Base-by-base conservation (phyloP, 1,284 basidiomycete species). In the Microbotryomycetes sp. region DNA sequence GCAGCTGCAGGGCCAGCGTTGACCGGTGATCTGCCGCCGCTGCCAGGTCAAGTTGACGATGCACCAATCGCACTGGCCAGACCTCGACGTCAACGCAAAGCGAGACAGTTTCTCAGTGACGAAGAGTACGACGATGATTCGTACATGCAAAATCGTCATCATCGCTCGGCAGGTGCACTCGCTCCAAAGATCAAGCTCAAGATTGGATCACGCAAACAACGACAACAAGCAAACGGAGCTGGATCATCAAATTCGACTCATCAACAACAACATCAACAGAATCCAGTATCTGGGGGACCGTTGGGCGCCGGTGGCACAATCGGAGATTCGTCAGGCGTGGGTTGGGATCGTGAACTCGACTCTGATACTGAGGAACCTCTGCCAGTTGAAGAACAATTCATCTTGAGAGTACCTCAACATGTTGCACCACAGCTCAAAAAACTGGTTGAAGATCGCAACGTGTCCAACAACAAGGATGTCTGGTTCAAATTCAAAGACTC, bases 401-500 rank as follows among this genome's bases (percentile, higher is more conserved):
- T 99, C 60, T 79, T 99, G 31, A 79, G 93, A 47, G 85, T 98
- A 80, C 92, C 92, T 0, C 84, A 86, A 4, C 89, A 88, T 0
- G 65, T 78, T 3, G 76, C 77, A 56, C 86, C 88, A 52, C 85
- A 82, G 68, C 71, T 96, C 63, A 82, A 83, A 71, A 89, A 89
- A 78, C 56, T 67, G 28, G 61, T 67, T 50, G 60, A 64, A 52
- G 46, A 45, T 29, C 52, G 60, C 12, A 63, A 67, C 45, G 53
- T 69, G 26, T 59, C 62, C 14, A n/a, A n/a, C n/a, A 83, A 77
- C 19, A 78, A 87, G 69, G 92, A 96, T 70, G 84, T 97, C 12
- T 97, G 90, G 88, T 93, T 99, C 82, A 97, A 96, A 78, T 97
- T 99, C 76, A 92, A 97, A 78, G 94, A 99, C 76, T 90, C 93